These are phyloP conservation scores for Cutaneotrichosporon cavernicola DNA, from an alignment of 1,284 basidiomycete genomes.

Conservation along the genomic window DNA sequence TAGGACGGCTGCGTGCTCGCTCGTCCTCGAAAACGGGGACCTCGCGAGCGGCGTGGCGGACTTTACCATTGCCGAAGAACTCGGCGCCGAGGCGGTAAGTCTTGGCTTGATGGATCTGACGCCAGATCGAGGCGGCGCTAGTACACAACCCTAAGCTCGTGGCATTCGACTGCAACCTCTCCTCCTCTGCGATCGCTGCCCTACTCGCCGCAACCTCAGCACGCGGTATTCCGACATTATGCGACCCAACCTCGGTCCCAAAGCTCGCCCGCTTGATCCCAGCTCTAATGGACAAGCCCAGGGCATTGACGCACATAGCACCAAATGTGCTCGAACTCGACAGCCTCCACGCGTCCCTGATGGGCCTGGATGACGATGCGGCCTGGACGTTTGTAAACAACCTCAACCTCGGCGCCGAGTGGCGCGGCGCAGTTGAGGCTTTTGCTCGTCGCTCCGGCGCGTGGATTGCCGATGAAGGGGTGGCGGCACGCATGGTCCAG, in stretches of 20 bases:
- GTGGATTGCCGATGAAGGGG: constrained; percentile 55
- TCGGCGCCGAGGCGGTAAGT: constrained; percentile 59
- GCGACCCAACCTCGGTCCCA: constrained; percentile 78
- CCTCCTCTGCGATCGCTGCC: constrained; percentile 58
- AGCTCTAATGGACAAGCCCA: constrained; percentile 57
- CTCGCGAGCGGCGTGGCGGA: constrained; percentile 85
- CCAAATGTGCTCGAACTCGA: constrained; percentile 77
- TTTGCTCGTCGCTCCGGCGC: constrained; percentile 22
- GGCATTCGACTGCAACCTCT: constrained; percentile 79
- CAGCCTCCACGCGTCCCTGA: constrained; percentile 59
- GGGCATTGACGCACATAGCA: constrained; percentile 64
- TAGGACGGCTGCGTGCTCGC: constrained; percentile 76
- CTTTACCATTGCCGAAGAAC: constrained; percentile 69
- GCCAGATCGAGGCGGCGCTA: constrained; percentile 47
- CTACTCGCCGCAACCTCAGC: constrained; percentile 54
- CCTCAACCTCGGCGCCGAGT: constrained; percentile 64
- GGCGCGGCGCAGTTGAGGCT: constrained; percentile 64
- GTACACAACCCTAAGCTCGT: constrained; percentile 62
- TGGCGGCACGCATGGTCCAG: constrained; percentile 73
- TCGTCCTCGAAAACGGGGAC: constrained; percentile 74
- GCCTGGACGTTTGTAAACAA: constrained; percentile 57
- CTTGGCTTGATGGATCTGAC: neutral
- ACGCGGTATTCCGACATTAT: constrained; percentile 48
- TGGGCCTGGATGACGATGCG: constrained; percentile 10
- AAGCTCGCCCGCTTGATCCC: constrained; percentile 73